A percentile compares a stretch with the other conserved stretches of the same genome.
These are phyloP conservation scores for Nicotiana tabacum DNA, from an alignment of 257 asterid genomes.

Conservation along the genomic window DNA sequence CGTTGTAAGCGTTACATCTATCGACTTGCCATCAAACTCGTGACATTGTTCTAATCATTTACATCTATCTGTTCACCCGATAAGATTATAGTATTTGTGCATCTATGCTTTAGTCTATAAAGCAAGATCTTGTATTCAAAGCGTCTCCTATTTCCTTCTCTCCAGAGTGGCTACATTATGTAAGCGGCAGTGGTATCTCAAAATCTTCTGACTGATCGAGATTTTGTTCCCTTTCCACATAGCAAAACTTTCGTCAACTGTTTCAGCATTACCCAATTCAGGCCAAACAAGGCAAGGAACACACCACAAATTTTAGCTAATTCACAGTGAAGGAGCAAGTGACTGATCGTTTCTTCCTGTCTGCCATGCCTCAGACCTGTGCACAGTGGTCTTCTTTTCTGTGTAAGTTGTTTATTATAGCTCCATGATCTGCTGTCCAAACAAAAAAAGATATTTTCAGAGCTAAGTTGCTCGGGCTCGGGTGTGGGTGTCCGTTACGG, in stretches of 20 bases:
- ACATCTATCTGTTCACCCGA: neutral
- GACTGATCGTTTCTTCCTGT: neutral
- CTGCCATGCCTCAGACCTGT: conserved; percentile 5
- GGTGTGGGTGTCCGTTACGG: no score
- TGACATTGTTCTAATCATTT: conserved; percentile 6
- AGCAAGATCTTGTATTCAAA: conserved; percentile 1
- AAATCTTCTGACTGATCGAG: neutral
- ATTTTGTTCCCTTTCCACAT: neutral
- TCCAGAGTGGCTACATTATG: neutral
- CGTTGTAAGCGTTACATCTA: neutral
- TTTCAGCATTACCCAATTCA: no score
- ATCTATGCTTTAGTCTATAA: neutral
- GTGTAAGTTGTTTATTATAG: neutral
- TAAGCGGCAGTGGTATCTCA: neutral
- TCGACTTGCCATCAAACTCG: neutral
- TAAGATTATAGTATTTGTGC: neutral
- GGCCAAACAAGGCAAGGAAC: neutral
- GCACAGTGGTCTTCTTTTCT: neutral
- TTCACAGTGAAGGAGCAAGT: conserved; percentile 6
- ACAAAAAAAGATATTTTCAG: neutral
- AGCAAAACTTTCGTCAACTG: neutral
- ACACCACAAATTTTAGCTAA: conserved; percentile 6
- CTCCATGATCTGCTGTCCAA: neutral
- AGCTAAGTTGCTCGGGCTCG: no score
- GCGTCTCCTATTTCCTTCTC: conserved; percentile 7